Evolutionary conservation across 495 filamentous ascomycete genomes (phyloP), one percentile per base, ranked within the genome.

Genomic region (Terfezia boudieri): DNA sequence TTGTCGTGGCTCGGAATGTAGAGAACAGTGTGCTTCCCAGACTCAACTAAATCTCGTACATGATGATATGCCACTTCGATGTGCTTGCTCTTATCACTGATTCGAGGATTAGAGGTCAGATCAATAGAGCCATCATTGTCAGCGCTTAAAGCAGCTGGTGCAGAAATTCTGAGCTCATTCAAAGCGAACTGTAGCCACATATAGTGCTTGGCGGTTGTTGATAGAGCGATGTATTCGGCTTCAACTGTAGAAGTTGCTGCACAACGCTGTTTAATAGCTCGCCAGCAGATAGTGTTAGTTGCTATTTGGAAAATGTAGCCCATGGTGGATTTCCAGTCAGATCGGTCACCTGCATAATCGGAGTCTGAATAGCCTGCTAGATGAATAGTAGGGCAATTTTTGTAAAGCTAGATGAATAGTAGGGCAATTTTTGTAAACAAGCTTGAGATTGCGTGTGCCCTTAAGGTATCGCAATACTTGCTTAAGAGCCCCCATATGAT

Each of bases 11-110:
- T 48, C 17, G 56, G 38, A 11, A 43, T 43, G 16, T 11, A 43
- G 10, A 43, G 10, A 10, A 43, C 14, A 48, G 43, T 36, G 1
- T 1, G 1, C 2, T 16, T 51, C 11, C 49, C 10, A 12, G 11
- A 1, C 1, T 51, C 49, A 1, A 23, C 53, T 41, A 9, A 4
- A 26, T 58, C 49, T 2, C 37, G 1, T 0, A 48, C 16, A 9
- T 26, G 53, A 36, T 59, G 37, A 11, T 59, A 59, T 0, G 50
- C 22, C 9, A 57, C 35, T 1, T 57, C 55, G 0, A 59, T 57
- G 9, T 59, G 55, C 8, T 59, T 59, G 0, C 49, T 48, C 2
- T 32, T 1, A 6, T 59, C 46, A 8, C 56, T 17, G 4, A 57
- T 38, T 5, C 20, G 12, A 2, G 51, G 43, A 43, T 54, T 59